phyloP scores from a whole-genome alignment of 2,329 filamentous ascomycete species.

The Zymoseptoria ardabiliae region DNA sequence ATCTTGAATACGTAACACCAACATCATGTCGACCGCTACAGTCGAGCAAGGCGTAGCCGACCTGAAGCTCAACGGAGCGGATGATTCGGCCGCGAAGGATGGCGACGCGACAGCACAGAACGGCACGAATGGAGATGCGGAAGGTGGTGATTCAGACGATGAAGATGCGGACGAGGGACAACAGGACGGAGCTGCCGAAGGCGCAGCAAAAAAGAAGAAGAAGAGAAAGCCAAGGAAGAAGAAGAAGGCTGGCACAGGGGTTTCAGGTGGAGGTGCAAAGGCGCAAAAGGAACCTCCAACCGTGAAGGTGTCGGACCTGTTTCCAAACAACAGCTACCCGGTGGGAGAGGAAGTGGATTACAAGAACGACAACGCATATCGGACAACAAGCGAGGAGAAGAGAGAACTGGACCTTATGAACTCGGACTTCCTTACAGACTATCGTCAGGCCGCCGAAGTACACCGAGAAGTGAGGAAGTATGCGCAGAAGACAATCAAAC shows the following conservation, averaged over 20 bases:
- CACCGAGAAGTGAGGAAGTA: conserved; percentile 50
- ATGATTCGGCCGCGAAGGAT: conserved; percentile 14
- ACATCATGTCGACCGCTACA: conserved; percentile 25
- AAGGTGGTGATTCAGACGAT: conserved; percentile 31
- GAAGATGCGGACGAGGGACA: conserved; percentile 29
- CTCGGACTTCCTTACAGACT: conserved; percentile 44
- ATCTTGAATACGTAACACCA: background rate
- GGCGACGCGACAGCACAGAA: conserved; percentile 19
- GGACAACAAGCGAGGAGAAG: conserved; percentile 43
- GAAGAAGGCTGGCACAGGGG: conserved; percentile 28
- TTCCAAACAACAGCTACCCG: conserved; percentile 39
- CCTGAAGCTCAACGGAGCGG: conserved; percentile 18
- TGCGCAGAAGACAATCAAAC: conserved; percentile 44
- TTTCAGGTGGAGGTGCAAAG: conserved; percentile 26
- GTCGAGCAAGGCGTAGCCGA: conserved; percentile 22
- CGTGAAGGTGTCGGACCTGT: conserved; percentile 41
- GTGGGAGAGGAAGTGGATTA: conserved; percentile 42
- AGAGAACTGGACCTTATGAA: conserved; percentile 40
- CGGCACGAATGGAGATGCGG: conserved; percentile 25
- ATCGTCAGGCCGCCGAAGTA: conserved; percentile 50
- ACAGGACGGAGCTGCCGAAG: conserved; percentile 15
- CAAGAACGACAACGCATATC: conserved; percentile 38
- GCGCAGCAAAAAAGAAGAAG: conserved; percentile 41
- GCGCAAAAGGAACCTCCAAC: conserved; percentile 42
- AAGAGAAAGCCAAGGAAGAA: conserved; percentile 39